phyloP scores from a whole-genome alignment of 176 grass and related monocot species.

The Olyra latifolia region DNA sequence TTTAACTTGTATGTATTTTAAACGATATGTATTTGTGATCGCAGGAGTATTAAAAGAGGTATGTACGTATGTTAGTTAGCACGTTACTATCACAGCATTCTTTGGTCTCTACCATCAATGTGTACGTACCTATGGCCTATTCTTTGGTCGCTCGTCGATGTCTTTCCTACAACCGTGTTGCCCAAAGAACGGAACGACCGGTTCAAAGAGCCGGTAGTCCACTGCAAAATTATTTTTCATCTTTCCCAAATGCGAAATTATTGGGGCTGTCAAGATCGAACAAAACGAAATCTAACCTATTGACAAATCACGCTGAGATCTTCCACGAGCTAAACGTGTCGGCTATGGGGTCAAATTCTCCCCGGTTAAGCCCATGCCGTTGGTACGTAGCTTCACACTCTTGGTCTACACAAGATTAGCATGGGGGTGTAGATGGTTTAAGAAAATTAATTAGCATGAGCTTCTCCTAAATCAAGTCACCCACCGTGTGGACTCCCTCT shows the following conservation, averaged over 20 bases:
- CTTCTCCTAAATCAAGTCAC: not conserved
- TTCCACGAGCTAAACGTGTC: conserved; percentile 40
- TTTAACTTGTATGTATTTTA: no score
- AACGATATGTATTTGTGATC: no score
- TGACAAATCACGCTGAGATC: not conserved
- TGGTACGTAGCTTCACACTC: not conserved
- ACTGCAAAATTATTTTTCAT: not conserved
- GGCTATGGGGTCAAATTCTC: conserved; percentile 8
- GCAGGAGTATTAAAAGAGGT: no score
- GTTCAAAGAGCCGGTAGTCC: conserved; percentile 25
- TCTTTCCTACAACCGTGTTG: conserved; percentile 5
- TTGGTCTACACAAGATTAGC: not conserved
- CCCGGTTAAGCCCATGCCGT: conserved; percentile 4
- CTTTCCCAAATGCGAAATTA: not conserved
- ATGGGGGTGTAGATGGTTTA: no score
- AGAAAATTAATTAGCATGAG: no score
- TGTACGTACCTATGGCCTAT: not conserved
- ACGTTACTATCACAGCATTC: not conserved
- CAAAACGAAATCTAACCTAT: not conserved
- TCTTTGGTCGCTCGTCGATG: not conserved
- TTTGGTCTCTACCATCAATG: not conserved
- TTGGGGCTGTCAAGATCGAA: not conserved
- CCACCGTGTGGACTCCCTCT: not conserved
- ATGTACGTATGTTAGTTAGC: no score
- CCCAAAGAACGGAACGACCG: not conserved